Percentiles rank a stretch among this genome's conserved stretches.
These are phyloP conservation scores for Pythium diclinum DNA, from an alignment of 352 stramenopile species.

Conservation along the genomic window DNA sequence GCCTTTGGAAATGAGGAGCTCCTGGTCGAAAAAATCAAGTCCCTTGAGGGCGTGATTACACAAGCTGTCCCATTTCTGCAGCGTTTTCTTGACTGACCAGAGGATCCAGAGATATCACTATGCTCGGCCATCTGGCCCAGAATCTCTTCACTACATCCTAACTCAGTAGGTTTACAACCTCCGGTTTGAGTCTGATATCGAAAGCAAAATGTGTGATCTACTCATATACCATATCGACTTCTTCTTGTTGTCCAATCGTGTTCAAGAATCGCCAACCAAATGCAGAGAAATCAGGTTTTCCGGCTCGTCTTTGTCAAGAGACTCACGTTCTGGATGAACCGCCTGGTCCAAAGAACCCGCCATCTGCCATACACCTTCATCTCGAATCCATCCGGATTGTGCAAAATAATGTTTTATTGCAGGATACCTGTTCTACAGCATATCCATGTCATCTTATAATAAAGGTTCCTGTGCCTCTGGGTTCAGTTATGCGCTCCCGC, in stretches of 20 bases:
- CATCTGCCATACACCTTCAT: not conserved
- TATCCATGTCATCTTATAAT: not conserved
- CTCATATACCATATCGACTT: not conserved
- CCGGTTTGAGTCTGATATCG: not conserved
- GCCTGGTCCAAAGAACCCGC: not conserved
- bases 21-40: too few species aligned
- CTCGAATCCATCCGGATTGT: not conserved
- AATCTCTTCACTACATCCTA: slow-evolving; percentile 2
- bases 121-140: slow-evolving; percentile 2
- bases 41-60: slow-evolving; percentile 6
- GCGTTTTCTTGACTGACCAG: slow-evolving; percentile 11
- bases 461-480: not conserved
- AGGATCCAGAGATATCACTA: slow-evolving; percentile 28
- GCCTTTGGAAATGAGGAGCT: too few species aligned
- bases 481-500: not conserved
- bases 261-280: not conserved
- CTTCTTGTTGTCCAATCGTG: not conserved
- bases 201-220: not conserved
- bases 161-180: not conserved
- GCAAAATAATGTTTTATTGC: not conserved
- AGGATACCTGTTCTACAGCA: not conserved
- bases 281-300: slow-evolving; percentile 7
- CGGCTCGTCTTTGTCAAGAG: not conserved
- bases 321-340: slow-evolving; percentile 12
- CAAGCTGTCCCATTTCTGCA: slow-evolving; percentile 9